Percentiles rank a stretch among this genome's conserved stretches.
phyloP scores from a whole-genome alignment of 2,329 filamentous ascomycete genomes.

The Teratosphaeria gauchensis region DNA sequence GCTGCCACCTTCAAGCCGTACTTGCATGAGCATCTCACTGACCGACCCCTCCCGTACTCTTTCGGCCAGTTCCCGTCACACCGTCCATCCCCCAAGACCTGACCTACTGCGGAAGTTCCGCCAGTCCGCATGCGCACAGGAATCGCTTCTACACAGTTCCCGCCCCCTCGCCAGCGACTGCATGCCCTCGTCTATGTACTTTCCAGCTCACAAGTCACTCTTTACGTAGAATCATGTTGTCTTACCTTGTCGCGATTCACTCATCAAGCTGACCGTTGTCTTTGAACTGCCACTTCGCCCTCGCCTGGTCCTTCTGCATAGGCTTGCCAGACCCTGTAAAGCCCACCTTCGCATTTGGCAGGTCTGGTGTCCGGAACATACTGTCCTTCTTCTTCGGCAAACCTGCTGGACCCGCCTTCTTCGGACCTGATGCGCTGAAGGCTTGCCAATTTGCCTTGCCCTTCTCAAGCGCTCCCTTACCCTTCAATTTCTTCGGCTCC shows the following conservation, averaged over 20 bases:
- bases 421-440: slow-evolving; percentile 62
- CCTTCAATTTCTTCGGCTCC: slow-evolving; percentile 70
- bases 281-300: slow-evolving; percentile 19
- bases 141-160: neutral
- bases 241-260: neutral
- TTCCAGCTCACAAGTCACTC: neutral
- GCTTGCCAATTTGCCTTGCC: slow-evolving; percentile 93
- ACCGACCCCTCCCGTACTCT: neutral
- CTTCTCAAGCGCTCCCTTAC: slow-evolving; percentile 81
- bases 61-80: neutral
- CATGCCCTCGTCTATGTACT: too few relatives aligned
- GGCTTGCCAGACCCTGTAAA: slow-evolving; percentile 91
- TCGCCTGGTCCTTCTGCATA: slow-evolving; percentile 72
- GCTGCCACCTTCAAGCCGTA: neutral
- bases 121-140: neutral
- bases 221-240: neutral
- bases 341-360: slow-evolving; percentile 79
- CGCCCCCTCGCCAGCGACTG: neutral
- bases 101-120: neutral
- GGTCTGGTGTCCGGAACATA: slow-evolving; percentile 58
- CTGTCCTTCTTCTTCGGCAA: slow-evolving; percentile 20
- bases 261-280: slow-evolving; percentile 5
- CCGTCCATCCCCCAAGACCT: neutral
- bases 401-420: slow-evolving; percentile 17
- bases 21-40: neutral